phyloP scores from a whole-genome alignment of 352 stramenopile species.

The Poterioochromonas sp. region DNA sequence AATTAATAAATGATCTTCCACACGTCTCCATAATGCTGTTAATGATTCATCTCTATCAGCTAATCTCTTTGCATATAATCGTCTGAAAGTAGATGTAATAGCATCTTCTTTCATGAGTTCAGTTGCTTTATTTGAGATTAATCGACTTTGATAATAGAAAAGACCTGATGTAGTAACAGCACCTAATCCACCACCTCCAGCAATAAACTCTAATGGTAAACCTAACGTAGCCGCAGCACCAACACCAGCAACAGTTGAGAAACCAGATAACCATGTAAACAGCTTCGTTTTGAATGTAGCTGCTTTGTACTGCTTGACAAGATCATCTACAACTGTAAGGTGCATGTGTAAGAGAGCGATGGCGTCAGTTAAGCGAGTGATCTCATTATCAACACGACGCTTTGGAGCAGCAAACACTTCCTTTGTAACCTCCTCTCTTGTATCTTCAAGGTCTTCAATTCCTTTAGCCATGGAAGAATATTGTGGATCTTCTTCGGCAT shows the following conservation, averaged over 20 bases:
- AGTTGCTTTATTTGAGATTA: slow-evolving; percentile 68
- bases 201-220: slow-evolving; percentile 65
- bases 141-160: slow-evolving; percentile 71
- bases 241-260: too few relatives aligned
- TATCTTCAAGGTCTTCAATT: slow-evolving; percentile 84
- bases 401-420: slow-evolving; percentile 93
- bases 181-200: slow-evolving; percentile 61
- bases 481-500: slow-evolving; percentile 52
- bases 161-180: slow-evolving; percentile 67
- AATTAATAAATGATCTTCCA: slow-evolving; percentile 64
- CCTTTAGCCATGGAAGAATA: slow-evolving; percentile 30
- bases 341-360: slow-evolving; percentile 67
- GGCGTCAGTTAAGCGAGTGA: slow-evolving; percentile 81
- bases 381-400: slow-evolving; percentile 96
- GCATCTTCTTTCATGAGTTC: slow-evolving; percentile 71
- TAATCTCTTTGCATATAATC: slow-evolving; percentile 84
- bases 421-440: slow-evolving; percentile 89
- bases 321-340: slow-evolving; percentile 52
- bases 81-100: slow-evolving; percentile 78
- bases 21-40: slow-evolving; percentile 78
- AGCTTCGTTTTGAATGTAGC: not conserved
- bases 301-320: slow-evolving; percentile 42
- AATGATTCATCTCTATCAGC: slow-evolving; percentile 93
- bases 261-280: slow-evolving; percentile 55
- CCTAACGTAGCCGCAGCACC: slow-evolving; percentile 64